Conservation (phyloP, 2,329 filamentous ascomycete genomes). For the Aspergillus sp. region DNA sequence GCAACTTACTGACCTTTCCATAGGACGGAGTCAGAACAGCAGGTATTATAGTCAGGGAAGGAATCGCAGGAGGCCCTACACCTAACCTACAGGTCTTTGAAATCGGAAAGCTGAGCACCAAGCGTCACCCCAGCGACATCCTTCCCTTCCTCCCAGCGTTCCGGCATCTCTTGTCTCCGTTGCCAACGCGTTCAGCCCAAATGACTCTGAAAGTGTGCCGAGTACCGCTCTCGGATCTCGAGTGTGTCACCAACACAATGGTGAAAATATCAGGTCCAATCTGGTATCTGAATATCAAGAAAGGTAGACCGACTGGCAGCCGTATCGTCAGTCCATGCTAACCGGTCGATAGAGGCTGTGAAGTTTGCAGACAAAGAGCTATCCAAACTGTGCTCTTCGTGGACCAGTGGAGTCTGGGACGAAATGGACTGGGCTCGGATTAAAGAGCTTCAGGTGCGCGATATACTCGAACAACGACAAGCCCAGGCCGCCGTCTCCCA, state of each 20-base stretch:
- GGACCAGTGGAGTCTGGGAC: constrained; percentile 67
- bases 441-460: constrained; percentile 71
- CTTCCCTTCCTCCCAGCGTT: constrained; percentile 72
- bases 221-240: constrained; percentile 67
- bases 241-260: constrained; percentile 68
- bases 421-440: constrained; percentile 76
- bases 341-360: constrained; percentile 37
- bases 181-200: constrained; percentile 58
- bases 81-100: constrained; percentile 71
- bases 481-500: constrained; percentile 56
- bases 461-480: constrained; percentile 63
- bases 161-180: constrained; percentile 54
- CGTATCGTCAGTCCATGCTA: constrained; percentile 1
- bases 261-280: constrained; percentile 43
- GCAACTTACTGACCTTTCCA: constrained; percentile 11
- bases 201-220: constrained; percentile 59
- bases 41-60: constrained; percentile 71
- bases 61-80: constrained; percentile 54
- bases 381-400: constrained; percentile 58
- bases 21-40: constrained; percentile 72
- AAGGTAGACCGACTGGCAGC: constrained; percentile 29
- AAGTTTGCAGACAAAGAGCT: constrained; percentile 60
- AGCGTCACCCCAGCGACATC: constrained; percentile 71
- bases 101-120: constrained; percentile 58
- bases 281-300: constrained; percentile 42